These are phyloP conservation scores for Mycena polygramma DNA, from an alignment of 768 basidiomycete genomes.

Conservation along the genomic window DNA sequence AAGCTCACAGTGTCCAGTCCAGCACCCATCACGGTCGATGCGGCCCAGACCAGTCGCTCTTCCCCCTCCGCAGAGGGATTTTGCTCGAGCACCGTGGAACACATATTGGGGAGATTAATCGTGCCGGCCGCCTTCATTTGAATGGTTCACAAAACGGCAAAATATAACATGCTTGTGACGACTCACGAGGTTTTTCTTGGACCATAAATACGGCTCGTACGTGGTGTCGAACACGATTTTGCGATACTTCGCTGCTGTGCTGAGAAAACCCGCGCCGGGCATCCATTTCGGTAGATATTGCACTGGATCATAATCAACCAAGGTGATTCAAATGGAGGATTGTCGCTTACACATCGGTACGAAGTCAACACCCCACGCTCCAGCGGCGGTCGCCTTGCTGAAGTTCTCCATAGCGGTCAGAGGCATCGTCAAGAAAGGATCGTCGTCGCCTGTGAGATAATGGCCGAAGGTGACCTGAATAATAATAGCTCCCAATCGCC, in stretches of 20 bases:
- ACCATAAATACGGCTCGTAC: constrained; percentile 17
- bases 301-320: neutral
- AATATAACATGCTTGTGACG: neutral
- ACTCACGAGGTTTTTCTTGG: constrained; percentile 20
- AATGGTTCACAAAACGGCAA: neutral
- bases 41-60: constrained; percentile 9
- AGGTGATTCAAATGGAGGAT: neutral
- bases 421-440: constrained; percentile 48
- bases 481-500: constrained; percentile 14
- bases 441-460: constrained; percentile 16
- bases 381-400: constrained; percentile 47
- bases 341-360: neutral
- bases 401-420: constrained; percentile 50
- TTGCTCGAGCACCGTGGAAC: neutral
- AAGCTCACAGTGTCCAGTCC: constrained; percentile 24
- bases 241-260: neutral
- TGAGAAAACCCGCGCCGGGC: constrained; percentile 5
- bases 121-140: neutral
- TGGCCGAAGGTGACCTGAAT: constrained; percentile 10
- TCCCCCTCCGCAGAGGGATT: neutral
- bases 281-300: constrained; percentile 16
- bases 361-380: constrained; percentile 53
- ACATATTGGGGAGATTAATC: constrained; percentile 7
- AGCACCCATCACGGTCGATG: constrained; percentile 10
- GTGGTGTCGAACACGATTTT: neutral